Base-by-base conservation (phyloP, 768 basidiomycete genomes). In the Tremella fuciformis region DNA sequence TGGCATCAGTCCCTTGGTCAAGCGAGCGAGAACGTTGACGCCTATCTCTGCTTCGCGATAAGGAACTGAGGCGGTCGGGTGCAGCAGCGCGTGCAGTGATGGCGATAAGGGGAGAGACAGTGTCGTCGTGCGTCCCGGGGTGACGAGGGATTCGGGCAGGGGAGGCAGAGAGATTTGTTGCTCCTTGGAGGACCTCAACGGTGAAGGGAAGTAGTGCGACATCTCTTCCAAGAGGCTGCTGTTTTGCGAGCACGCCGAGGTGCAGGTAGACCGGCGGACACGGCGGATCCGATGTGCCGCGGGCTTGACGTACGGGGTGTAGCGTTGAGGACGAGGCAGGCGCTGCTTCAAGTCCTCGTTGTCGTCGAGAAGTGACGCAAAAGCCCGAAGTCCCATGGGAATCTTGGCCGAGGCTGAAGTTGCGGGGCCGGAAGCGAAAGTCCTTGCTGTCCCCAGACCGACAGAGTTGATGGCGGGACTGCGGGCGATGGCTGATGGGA, bases 41-140 rank as follows among this genome's bases (percentile, higher is more conserved):
- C 70, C 70, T 2, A 69, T 55, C 50, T 64, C 63, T 0, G 67
- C 62, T 19, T 69, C 63, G 21, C 40, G 26, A 40, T 67, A 69
- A 4, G 55, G 11, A 9, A 65, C 46, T 7, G 50, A 9, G 7
- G 66, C 26, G 1, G 63, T 65, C 0, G 67, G 63, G 1, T 38
- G 8, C 18, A 72, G 58, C 3, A 72, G 47, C 2, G 63, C 62
- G 19, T 65, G 57, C 8, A 70, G 57, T n/a, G 55, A 59, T 22
- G 63, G 63, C 2, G 63, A 62, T n/a, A 63, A 25, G 39, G 61
- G 57, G 51, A 62, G 34, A 13, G 65, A 62, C 49, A 72, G 65
- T 21, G 60, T 58, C 18, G 70, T 60, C 37, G 50, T 67, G 13
- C 50, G 50, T 2, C 64, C 64, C 8, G 55, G 56, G 25, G 70